Conservation (phyloP, 2,329 filamentous ascomycete species). For the Reticulascus tulasneorum region DNA sequence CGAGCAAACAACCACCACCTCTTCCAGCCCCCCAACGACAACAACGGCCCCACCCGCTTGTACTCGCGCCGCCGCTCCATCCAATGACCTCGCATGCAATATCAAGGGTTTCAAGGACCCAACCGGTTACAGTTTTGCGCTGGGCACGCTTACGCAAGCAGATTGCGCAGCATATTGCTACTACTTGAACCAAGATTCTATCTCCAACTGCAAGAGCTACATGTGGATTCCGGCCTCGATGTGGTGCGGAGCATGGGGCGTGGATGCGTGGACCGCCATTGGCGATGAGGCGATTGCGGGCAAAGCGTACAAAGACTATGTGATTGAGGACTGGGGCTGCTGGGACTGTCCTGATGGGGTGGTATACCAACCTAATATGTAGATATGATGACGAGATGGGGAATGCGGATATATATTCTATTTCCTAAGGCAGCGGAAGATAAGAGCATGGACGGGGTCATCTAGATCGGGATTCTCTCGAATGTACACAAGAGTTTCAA, state of each 20-base stretch:
- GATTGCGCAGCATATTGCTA: conserved; percentile 4
- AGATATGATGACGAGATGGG: no score
- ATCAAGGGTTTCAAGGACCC: conserved; percentile 5
- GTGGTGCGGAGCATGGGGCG: conserved; percentile 3
- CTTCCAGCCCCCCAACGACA: no score
- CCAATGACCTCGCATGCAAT: neutral
- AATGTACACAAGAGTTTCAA: no score
- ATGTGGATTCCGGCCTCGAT: conserved; percentile 1
- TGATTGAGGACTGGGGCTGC: conserved; percentile 2
- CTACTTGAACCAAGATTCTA: neutral
- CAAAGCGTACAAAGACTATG: conserved; percentile 3
- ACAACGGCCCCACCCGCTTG: neutral
- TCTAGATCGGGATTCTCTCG: no score
- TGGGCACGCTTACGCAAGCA: no score
- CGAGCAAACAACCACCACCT: no score
- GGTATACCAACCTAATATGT: no score
- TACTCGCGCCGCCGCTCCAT: neutral
- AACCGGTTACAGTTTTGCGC: neutral
- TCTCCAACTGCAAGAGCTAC: conserved; percentile 3
- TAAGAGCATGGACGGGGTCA: no score
- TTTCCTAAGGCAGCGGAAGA: no score
- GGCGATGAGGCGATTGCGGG: conserved; percentile 5
- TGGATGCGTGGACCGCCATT: conserved; percentile 2
- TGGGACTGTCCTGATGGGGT: conserved; percentile 1
- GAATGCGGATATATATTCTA: no score